Base-by-base conservation (phyloP, 192 early-diverging fungal species). In the Endogone sp. region DNA sequence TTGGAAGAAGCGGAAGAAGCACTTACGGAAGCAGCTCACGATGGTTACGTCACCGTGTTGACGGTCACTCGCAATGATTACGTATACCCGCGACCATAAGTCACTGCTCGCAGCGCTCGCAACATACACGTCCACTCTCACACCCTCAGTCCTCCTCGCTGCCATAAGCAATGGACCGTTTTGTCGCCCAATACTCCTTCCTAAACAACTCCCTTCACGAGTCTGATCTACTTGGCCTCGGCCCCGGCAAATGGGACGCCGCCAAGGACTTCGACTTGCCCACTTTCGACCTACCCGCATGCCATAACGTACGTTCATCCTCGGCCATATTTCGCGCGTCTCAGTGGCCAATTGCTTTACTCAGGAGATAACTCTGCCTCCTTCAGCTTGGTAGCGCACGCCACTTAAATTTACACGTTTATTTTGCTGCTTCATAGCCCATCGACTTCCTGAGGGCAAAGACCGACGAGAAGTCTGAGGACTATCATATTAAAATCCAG, bases 401-500 rank as follows among this genome's bases (percentile, higher is more conserved):
- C n/a, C 44, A n/a, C 57, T 49, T 3, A 60, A 3, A 8, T 3
- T 20, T 2, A 16, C 11, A 60, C n/a, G 4, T 3, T 20, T 2
- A 16, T 28, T 49, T 54, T 37, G 1, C 13, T 55, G 26, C 31
- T 37, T 31, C 56, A 59, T 77, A 98, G 92, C 97, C 95, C 26
- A 84, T 92, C 11, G 89, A 88, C 49, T 97, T 97, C 70, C 78
- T 95, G 75, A 86, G 92, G 81, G 81, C 88, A 61, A 88, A 92
- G 71, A 96, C 92, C 3, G 89, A 91, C 67, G 86, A 84, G 54
- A 77, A 79, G 64, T 88, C 91, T 16, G 84, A 90, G 49, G 88
- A 94, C 64, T 88, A 90, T 75, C 81, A 86, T 57, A 93, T 99
- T 75, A 92, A 95, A 72, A 91, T 98, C 66, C 88, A 89, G 63